Base-by-base conservation (phyloP, 306 rosid genomes). In the Corylus heterophylla region DNA sequence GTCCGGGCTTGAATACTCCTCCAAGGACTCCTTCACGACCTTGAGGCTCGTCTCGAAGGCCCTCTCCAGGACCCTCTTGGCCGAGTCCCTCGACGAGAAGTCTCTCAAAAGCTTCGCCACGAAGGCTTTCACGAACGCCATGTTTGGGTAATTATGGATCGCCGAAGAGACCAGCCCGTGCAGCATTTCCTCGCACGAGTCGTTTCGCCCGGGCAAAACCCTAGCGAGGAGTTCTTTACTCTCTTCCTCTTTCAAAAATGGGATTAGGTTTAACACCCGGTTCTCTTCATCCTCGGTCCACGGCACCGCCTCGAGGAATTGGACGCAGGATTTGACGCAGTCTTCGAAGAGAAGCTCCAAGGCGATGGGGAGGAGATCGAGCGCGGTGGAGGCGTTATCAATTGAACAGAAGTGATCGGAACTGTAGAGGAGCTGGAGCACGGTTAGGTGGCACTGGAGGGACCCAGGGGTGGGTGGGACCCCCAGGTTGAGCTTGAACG, bases 261-360 rank as follows among this genome's bases (percentile, higher is more conserved):
- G 98, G 73, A 94, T 87, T 68, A 94, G 29, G 54, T 62, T 83
- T 47, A 91, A 74, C 0, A 94, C 92, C 54, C 92, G 83, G 66
- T 51, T 81, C 76, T 94, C 98, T 51, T 94, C 98, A 4, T 91
- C 98, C 22, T 92, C 97, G 4, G 89, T 87, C 98, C 98, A 94
- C 12, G 98, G 97, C 48, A 94, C 98, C 16, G 97, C 97, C 80
- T 92, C 97, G 2, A 94, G 97, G 50, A 85, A 91, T 12, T 75
- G 79, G 14, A 94, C 95, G 54, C 97, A 94, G 73, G 81, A 84
- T 12, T 80, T 82, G 42, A 92, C 90, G 81, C 97, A 92, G 4
- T 86, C 98, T 84, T 95, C 98, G 74, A 95, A 95, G 6, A 95
- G 89, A 4, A 95, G 74, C 64, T 92, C 89, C 0, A 91, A 84